Evolutionary conservation across 2,329 filamentous ascomycete species (phyloP).

Genomic region (Verruconis gallopava): DNA sequence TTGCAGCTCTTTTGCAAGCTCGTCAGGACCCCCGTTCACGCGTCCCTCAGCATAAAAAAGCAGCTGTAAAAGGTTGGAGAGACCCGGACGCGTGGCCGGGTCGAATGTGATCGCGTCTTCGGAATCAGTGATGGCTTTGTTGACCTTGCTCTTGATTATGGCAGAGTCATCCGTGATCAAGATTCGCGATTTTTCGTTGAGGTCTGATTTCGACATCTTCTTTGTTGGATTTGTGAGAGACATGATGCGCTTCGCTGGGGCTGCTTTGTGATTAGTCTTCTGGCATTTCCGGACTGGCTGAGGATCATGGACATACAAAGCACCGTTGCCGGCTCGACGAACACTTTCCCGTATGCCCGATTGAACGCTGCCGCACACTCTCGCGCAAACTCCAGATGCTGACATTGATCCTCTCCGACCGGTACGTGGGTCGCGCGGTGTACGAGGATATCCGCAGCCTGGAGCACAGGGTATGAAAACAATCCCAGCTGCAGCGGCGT

Average conservation of each 20-base stretch:
- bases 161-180: conserved; percentile 59
- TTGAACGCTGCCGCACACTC: conserved; percentile 85
- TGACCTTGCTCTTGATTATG: conserved; percentile 57
- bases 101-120: conserved; percentile 52
- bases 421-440: conserved; percentile 88
- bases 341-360: conserved; percentile 49
- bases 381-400: conserved; percentile 87
- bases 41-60: conserved; percentile 48
- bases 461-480: conserved; percentile 90
- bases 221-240: conserved; percentile 61
- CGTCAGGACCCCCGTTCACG: conserved; percentile 29
- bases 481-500: conserved; percentile 63
- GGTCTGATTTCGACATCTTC: conserved; percentile 93
- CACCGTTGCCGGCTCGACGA: conserved; percentile 57
- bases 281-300: conserved; percentile 4
- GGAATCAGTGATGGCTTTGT: conserved; percentile 64
- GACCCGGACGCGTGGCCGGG: conserved; percentile 55
- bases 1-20: conserved; percentile 33
- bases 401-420: conserved; percentile 87
- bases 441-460: conserved; percentile 86
- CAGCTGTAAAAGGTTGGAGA: conserved; percentile 77
- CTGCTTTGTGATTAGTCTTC: conserved; percentile 26
- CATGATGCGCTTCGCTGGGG: conserved; percentile 78
- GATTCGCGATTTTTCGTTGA: conserved; percentile 61
- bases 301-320: conserved; percentile 42